Evolutionary conservation across 176 grass and related monocot species (phyloP), one percentile per base, ranked within the genome.

Genomic region (Phragmites australis): DNA sequence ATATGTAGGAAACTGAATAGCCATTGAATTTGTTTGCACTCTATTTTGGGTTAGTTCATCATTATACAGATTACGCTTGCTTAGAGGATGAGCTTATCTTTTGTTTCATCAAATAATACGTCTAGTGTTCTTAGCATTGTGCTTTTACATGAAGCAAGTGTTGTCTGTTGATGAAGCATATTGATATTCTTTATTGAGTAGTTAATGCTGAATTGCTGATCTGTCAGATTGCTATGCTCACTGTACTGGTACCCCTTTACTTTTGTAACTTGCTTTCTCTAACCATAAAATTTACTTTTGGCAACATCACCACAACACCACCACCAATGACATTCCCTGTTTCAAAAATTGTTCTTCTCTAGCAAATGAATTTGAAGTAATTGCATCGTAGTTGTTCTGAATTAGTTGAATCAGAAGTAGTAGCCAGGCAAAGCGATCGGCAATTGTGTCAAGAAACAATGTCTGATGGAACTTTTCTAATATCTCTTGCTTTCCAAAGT

Each of bases 321-420:
- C 32, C 12, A 42, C 58, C 31, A 79, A n/a, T 53, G n/a, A 14
- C 29, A 49, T 69, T 22, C 11, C 18, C 31, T 78, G 46, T 78
- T 37, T 70, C 48, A 46, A 52, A 62, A 71, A 32, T 18, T 32
- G 18, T 19, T 40, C 47, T 21, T 43, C 0, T 51, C 15, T 21
- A 70, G 6, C 11, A 42, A 29, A 65, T 43, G 19, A 56, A 32
- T 44, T 53, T 52, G 6, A 52, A 52, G 10, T 39, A 21, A 52
- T 52, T 45, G n/a, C n/a, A n/a, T 78, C 30, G 57, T 14, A 61
- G 21, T 37, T 78, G 14, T 86, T 86, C 27, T 1, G 29, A 67
- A 34, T 16, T 41, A 47, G 42, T 26, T 44, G 41, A 41, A 39
- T 22, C 8, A 59, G 15, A 74, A 74, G 30, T 29, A 52, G 32